phyloP scores from a whole-genome alignment of 2,329 filamentous ascomycete genomes.

The Colletotrichum trifolii region DNA sequence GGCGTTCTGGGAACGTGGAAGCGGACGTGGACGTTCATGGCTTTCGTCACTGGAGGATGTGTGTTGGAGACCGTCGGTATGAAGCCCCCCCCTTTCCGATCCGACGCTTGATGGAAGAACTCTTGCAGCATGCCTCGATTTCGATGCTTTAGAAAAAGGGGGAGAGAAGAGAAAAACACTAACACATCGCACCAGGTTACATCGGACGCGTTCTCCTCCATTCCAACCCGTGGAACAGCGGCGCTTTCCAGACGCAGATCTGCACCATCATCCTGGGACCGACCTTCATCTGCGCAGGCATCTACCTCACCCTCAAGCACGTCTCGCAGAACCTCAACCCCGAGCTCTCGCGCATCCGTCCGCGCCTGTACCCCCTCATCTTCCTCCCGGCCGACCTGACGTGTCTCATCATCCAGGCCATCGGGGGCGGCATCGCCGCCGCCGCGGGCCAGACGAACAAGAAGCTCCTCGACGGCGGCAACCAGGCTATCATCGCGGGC shows the following conservation, averaged over 20 bases:
- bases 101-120: constrained; percentile 11
- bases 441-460: constrained; percentile 54
- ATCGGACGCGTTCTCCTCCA: constrained; percentile 62
- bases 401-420: constrained; percentile 68
- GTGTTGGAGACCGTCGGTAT: constrained; percentile 63
- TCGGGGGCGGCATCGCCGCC: constrained; percentile 67
- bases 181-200: constrained; percentile 55
- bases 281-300: constrained; percentile 69
- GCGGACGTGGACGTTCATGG: constrained; percentile 66
- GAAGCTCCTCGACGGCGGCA: constrained; percentile 56
- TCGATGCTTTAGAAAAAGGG: background rate
- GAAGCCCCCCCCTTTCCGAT: constrained; percentile 28
- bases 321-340: constrained; percentile 61
- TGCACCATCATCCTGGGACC: constrained; percentile 69
- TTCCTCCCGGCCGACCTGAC: constrained; percentile 70
- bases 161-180: background rate
- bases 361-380: constrained; percentile 64
- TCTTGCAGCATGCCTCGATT: background rate
- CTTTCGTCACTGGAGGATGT: constrained; percentile 60
- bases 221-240: constrained; percentile 64
- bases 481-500: constrained; percentile 64
- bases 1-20: constrained; percentile 58
- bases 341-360: constrained; percentile 60
- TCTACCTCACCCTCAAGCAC: constrained; percentile 74
- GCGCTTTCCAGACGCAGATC: constrained; percentile 69